These are phyloP conservation scores for Arthrobotrys musiformis DNA, from an alignment of 2,329 filamentous ascomycete genomes.

Conservation along the genomic window DNA sequence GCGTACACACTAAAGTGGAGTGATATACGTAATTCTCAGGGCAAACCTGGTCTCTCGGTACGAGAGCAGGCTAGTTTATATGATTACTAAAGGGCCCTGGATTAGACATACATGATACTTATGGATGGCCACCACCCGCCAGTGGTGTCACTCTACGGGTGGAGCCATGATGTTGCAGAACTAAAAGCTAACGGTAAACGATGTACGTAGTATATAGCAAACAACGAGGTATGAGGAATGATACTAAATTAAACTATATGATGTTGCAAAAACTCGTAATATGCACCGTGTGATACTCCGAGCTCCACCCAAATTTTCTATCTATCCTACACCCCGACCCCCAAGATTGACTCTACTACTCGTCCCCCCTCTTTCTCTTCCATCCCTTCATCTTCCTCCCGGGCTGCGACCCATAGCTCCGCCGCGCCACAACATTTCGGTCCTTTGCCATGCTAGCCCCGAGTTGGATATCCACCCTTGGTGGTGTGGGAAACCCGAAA, in stretches of 20 bases:
- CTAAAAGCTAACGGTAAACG: too few relatives aligned
- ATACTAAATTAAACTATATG: background rate
- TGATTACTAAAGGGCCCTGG: too few relatives aligned
- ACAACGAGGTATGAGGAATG: background rate
- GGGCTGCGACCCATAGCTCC: constrained; percentile 82
- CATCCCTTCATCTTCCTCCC: constrained; percentile 67
- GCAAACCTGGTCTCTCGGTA: too few relatives aligned
- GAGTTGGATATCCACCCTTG: constrained; percentile 81
- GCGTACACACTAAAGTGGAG: too few relatives aligned
- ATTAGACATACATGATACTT: too few relatives aligned
- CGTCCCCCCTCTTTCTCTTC: constrained; percentile 65
- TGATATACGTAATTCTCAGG: too few relatives aligned
- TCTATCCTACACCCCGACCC: constrained; percentile 17
- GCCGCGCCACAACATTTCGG: constrained; percentile 74
- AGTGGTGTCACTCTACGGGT: too few relatives aligned
- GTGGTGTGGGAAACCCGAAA: constrained; percentile 81
- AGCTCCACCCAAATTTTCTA: background rate
- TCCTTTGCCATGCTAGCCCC: constrained; percentile 79
- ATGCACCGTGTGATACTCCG: background rate
- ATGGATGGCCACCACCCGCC: too few relatives aligned
- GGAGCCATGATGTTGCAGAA: too few relatives aligned
- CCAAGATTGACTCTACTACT: constrained; percentile 14
- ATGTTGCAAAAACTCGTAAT: background rate
- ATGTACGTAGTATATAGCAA: background rate
- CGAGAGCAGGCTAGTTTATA: too few relatives aligned